Conservation (phyloP, 1,284 basidiomycete genomes). For the Marasmius tenuissimus region DNA sequence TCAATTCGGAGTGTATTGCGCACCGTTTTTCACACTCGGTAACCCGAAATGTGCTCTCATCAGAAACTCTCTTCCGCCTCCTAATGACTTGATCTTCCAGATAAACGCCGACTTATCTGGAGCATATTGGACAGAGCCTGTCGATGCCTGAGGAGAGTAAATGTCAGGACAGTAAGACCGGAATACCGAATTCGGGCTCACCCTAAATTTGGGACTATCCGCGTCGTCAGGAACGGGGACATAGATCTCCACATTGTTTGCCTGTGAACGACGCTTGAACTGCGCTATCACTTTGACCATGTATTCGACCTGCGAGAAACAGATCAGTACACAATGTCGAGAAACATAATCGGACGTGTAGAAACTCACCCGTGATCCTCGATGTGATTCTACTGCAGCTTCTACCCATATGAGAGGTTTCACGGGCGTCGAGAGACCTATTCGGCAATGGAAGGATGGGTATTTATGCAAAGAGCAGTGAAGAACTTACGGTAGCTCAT, state of each 20-base stretch:
- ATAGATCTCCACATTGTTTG: slow-evolving; percentile 98
- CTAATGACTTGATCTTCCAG: slow-evolving; percentile 97
- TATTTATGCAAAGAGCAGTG: too few species aligned
- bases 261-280: slow-evolving; percentile 94
- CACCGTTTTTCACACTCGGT: slow-evolving; percentile 85
- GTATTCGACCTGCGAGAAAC: slow-evolving; percentile 86
- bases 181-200: slow-evolving; percentile 36
- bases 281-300: slow-evolving; percentile 98
- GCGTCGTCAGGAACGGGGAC: slow-evolving; percentile 99
- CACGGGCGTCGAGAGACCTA: slow-evolving; percentile 82
- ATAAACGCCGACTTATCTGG: slow-evolving; percentile 96
- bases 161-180: neutral
- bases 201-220: slow-evolving; percentile 95
- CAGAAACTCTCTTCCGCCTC: slow-evolving; percentile 89
- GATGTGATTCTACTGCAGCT: slow-evolving; percentile 93
- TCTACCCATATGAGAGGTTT: slow-evolving; percentile 99
- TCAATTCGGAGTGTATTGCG: slow-evolving; percentile 23
- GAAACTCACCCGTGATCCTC: slow-evolving; percentile 45
- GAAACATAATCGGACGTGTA: neutral
- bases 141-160: slow-evolving; percentile 65
- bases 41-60: slow-evolving; percentile 97
- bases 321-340: neutral
- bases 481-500: slow-evolving; percentile 81
- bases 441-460: neutral
- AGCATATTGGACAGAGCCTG: slow-evolving; percentile 91